Evolutionary conservation across 257 asterid species (phyloP), one percentile per base, ranked within the genome.

Genomic region (Solanum megistacrolobum): DNA sequence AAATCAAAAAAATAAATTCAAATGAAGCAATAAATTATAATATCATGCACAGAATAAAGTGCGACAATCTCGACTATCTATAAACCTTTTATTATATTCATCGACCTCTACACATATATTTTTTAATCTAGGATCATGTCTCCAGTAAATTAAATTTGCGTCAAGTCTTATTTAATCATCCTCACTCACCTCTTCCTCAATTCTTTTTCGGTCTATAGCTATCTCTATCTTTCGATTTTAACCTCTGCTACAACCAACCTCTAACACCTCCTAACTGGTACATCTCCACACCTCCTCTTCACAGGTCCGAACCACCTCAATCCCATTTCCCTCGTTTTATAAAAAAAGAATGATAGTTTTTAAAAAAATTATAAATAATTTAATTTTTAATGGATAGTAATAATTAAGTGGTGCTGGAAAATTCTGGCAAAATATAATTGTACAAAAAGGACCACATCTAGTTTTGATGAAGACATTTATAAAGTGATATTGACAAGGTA

Each of bases 41-140:
- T 55, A 55, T 55, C 6, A 68, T 13, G 2, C 4, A 0, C 6
- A 25, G 4, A 62, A 62, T 36, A 41, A 66, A 25, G 74, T 27
- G 74, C 3, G 21, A 68, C 5, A 68, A 68, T 6, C 35, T 5
- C 20, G 0, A 11, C 1, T 25, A 65, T 1, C 2, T 25, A 25
- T 5, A 13, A 65, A 65, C 7, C 29, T 25, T 25, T 25, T 25
- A 65, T n/a, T 1, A 5, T 2, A 65, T 2, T 65, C 9, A 12
- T 5, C 4, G 0, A 25, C 8, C 2, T 23, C 11, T 5, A 60
- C 1, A 60, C 2, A 23, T 1, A 60, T 0, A 0, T 6, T 7
- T 20, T 55, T 62, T 18, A 18, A 9, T 66, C 16, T 25, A 25
- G 16, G 4, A 0, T 25, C 36, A 27, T 6, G 21, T 27, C 2